Conservation (phyloP, 2,329 filamentous ascomycete species). For the Aureobasidium namibiae region DNA sequence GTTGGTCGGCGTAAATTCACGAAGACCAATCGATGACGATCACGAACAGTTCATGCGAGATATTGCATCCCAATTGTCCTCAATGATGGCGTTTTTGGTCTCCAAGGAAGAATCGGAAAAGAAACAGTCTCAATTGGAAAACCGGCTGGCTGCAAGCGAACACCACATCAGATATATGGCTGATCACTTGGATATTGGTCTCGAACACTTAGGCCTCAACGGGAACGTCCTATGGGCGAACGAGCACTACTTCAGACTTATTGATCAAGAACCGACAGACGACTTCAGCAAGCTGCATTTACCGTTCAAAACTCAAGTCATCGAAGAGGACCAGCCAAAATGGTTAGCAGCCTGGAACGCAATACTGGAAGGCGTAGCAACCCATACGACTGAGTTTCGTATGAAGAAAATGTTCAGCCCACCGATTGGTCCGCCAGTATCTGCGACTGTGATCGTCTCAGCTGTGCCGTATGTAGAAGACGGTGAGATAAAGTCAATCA, state of each 20-base stretch:
- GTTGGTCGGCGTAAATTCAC: slow-evolving; percentile 9
- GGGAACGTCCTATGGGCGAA: slow-evolving; percentile 15
- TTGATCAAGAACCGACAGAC: slow-evolving; percentile 22
- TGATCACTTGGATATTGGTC: slow-evolving; percentile 13
- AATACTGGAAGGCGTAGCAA: slow-evolving; percentile 27
- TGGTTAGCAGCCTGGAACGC: slow-evolving; percentile 33
- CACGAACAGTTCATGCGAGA: slow-evolving; percentile 14
- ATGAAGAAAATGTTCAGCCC: slow-evolving; percentile 4
- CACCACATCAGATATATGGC: slow-evolving; percentile 13
- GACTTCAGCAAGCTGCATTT: slow-evolving; percentile 21
- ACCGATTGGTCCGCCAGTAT: not conserved
- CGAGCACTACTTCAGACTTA: slow-evolving; percentile 13
- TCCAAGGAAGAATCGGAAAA: slow-evolving; percentile 4
- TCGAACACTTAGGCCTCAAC: slow-evolving; percentile 10
- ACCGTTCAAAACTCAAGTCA: slow-evolving; percentile 36
- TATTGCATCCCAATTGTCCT: slow-evolving; percentile 11
- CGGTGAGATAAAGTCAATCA: slow-evolving; percentile 8
- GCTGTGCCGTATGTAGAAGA: slow-evolving; percentile 4
- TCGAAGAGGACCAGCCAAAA: slow-evolving; percentile 25
- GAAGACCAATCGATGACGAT: slow-evolving; percentile 14
- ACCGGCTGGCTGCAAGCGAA: slow-evolving; percentile 9
- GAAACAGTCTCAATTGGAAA: not conserved
- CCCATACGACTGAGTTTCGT: slow-evolving; percentile 37
- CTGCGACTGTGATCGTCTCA: slow-evolving; percentile 1
- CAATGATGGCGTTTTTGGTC: slow-evolving; percentile 3